Base-by-base conservation (phyloP, 1,139 yeast species). In the Yamadazyma epiphylla region DNA sequence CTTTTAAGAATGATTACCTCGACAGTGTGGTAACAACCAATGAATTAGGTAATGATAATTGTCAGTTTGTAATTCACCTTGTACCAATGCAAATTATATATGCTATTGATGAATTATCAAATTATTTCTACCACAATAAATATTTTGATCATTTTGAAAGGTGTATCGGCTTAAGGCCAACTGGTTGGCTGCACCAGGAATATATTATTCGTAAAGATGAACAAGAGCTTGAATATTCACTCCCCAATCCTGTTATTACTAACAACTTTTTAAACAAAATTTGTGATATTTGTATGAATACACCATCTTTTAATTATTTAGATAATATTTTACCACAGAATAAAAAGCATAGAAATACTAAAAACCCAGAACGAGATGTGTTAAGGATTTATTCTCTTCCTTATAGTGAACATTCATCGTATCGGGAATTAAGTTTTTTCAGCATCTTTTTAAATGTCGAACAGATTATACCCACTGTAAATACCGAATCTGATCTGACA, bases 381-480 rank as follows among this genome's bases (percentile, higher is more conserved):
- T 42, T 60, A 15, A 55, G 80, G 31, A 60, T 78, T 1, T 79
- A 79, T 46, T 59, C 76, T 21, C 70, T 89, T 0, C 97, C 97
- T 0, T 91, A 91, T 49, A 82, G 94, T 46, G 98, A 91, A 51
- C 98, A 91, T 58, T 87, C 96, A 10, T 85, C 95, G 30, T 89
- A 79, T 48, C 62, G 84, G 27, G 97, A 91, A 48, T 64, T 91
- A 29, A 67, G 80, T 6, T 69, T 71, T 39, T 85, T 89, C 48
- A 74, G 80, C 21, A 60, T 70, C 2, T 60, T 68, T 22, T 49
- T 85, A 30, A 56, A 68, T 7, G 68, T 76, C 38, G 58, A 59
- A 1, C 48, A 66, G 27, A 72, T 87, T 10, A 76, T 87, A 7
- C 94, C 96, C 0, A 91, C 97, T 0, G 98, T 91, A 1, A 80